Conservation (phyloP, 768 basidiomycete species). For the Mycena leptocephala region DNA sequence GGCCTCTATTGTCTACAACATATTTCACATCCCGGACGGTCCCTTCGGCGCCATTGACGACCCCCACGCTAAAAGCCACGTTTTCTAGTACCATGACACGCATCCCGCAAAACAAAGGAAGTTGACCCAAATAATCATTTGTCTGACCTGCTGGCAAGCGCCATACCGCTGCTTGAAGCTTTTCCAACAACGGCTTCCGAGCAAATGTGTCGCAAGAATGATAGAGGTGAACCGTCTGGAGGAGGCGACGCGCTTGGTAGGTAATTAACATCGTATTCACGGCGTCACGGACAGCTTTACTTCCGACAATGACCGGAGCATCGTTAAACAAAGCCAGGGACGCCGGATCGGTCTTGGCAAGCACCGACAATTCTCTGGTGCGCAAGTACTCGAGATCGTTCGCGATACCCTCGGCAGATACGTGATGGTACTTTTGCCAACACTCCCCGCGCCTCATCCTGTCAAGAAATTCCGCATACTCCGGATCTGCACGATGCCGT, state of each 20-base stretch:
- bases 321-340: slow-evolving; percentile 17
- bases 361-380: not conserved
- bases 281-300: slow-evolving; percentile 25
- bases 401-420: not conserved
- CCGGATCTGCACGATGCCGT: slow-evolving; percentile 25
- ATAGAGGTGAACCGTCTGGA: not conserved
- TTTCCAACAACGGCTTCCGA: not conserved
- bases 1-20: not conserved
- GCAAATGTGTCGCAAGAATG: not conserved
- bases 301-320: slow-evolving; percentile 39
- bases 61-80: slow-evolving; percentile 24
- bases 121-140: slow-evolving; percentile 29
- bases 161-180: not conserved
- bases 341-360: not conserved
- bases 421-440: not conserved
- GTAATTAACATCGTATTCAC: slow-evolving; percentile 21
- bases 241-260: not conserved
- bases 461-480: slow-evolving; percentile 26
- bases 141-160: not conserved
- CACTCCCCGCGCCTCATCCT: slow-evolving; percentile 17
- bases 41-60: slow-evolving; percentile 40
- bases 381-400: not conserved
- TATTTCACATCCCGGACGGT: slow-evolving; percentile 21
- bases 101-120: slow-evolving; percentile 37
- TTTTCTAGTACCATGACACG: slow-evolving; percentile 40